Conservation (phyloP, 495 filamentous ascomycete genomes). For the Neurospora pannonica region DNA sequence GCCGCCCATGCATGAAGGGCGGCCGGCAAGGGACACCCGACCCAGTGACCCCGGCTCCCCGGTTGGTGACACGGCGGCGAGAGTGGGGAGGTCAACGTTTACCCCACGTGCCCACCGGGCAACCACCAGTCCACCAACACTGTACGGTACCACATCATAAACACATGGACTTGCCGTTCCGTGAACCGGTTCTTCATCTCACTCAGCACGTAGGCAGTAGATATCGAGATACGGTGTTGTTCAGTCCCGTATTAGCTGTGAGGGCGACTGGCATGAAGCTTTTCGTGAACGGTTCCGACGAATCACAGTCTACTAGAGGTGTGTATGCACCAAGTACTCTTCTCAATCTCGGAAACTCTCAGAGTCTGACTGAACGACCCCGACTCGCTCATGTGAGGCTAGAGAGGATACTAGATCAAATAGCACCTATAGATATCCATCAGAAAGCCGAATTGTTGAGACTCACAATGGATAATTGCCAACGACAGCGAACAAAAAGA, state of each 20-base stretch:
- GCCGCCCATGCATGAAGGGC: not conserved
- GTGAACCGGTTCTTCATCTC: not conserved
- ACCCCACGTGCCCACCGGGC: not conserved
- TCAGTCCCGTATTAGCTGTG: not conserved
- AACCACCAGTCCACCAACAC: not conserved
- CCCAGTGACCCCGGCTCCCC: not conserved
- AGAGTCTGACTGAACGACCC: not conserved
- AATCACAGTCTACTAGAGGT: not conserved
- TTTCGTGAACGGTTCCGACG: not conserved
- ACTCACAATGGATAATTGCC: not conserved
- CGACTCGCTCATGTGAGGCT: not conserved
- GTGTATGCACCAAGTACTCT: not conserved
- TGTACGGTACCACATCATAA: not conserved
- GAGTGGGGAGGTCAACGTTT: not conserved
- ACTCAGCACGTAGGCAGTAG: not conserved
- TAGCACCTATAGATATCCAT: not conserved
- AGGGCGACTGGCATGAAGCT: not conserved
- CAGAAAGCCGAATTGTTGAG: not conserved
- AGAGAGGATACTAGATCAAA: not conserved
- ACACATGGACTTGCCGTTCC: not conserved
- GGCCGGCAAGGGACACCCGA: not conserved
- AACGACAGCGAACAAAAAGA: not conserved
- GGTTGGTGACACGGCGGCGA: not conserved
- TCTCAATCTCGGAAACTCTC: not conserved
- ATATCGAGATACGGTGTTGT: not conserved